Evolutionary conservation across 1,284 basidiomycete species (phyloP).

Genomic region (Ustilago crameri): DNA sequence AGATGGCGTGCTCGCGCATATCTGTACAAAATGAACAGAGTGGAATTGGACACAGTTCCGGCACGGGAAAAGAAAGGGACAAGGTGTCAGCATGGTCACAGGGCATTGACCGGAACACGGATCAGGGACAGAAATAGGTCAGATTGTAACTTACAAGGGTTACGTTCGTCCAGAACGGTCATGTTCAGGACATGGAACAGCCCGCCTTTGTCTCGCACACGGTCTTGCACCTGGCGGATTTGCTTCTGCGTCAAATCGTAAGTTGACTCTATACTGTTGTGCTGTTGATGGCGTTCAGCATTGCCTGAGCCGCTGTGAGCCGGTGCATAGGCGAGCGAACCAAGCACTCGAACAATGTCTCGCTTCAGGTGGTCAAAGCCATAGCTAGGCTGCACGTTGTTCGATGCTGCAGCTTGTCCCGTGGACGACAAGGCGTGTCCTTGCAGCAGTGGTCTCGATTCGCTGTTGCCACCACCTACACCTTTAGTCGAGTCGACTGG

Average conservation of each 20-base stretch:
- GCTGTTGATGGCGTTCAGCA: neutral
- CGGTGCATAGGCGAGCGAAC: conserved; percentile 40
- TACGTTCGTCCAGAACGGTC: conserved; percentile 62
- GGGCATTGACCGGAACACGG: no score
- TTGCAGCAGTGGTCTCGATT: conserved; percentile 19
- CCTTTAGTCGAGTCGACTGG: conserved; percentile 2
- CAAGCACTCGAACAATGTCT: conserved; percentile 55
- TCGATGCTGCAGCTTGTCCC: conserved; percentile 25
- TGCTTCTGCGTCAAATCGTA: conserved; percentile 7
- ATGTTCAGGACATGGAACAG: conserved; percentile 60
- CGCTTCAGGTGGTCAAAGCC: conserved; percentile 57
- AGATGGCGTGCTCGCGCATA: conserved; percentile 65
- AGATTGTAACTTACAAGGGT: conserved; percentile 48
- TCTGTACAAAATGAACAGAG: conserved; percentile 26
- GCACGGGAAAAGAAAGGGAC: neutral
- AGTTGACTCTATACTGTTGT: neutral
- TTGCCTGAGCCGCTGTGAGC: neutral
- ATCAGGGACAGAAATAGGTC: neutral
- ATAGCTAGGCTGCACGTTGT: conserved; percentile 15
- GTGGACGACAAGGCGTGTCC: conserved; percentile 52
- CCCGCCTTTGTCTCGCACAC: conserved; percentile 53
- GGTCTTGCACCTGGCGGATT: conserved; percentile 56
- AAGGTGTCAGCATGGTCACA: neutral
- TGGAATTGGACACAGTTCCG: no score
- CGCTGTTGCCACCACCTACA: neutral